A percentile compares a stretch with the other conserved stretches of the same genome.
phyloP scores from a whole-genome alignment of 2,329 filamentous ascomycete species.

The Bipolaris cookei region DNA sequence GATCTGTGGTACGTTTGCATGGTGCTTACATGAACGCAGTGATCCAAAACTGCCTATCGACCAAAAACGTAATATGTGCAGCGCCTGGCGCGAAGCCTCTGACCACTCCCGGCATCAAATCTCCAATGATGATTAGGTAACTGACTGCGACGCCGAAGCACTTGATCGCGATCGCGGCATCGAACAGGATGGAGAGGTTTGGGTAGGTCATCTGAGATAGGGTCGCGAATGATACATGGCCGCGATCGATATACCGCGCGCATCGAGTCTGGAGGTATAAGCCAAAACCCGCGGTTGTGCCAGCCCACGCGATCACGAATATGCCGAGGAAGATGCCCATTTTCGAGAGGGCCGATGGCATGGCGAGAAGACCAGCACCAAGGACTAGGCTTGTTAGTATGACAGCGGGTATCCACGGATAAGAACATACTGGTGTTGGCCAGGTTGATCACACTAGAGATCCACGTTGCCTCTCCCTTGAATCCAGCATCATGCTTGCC shows the following conservation, averaged over 20 bases:
- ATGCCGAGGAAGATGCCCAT: constrained; percentile 90
- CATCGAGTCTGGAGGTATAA: constrained; percentile 94
- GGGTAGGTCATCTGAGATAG: constrained; percentile 96
- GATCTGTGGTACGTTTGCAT: no score
- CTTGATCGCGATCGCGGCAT: constrained; percentile 94
- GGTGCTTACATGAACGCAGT: constrained; percentile 84
- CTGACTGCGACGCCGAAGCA: constrained; percentile 97
- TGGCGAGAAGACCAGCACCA: constrained; percentile 89
- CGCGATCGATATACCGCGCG: constrained; percentile 89
- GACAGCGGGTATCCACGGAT: background rate
- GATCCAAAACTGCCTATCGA: constrained; percentile 96
- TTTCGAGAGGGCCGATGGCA: constrained; percentile 94
- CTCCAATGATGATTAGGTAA: constrained; percentile 98
- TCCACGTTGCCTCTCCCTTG: constrained; percentile 80
- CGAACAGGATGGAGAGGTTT: constrained; percentile 92
- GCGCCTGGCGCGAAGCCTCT: constrained; percentile 74
- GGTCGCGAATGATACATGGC: constrained; percentile 91
- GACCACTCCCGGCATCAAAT: constrained; percentile 95
- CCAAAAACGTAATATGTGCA: constrained; percentile 72
- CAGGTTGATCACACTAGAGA: constrained; percentile 92
- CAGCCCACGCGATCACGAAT: constrained; percentile 89
- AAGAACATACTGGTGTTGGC: constrained; percentile 83
- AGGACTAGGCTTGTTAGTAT: constrained; percentile 67
- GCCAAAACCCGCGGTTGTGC: constrained; percentile 85
- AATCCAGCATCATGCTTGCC: constrained; percentile 73